phyloP scores from a whole-genome alignment of 257 asterid genomes.

The Solanum acaule region DNA sequence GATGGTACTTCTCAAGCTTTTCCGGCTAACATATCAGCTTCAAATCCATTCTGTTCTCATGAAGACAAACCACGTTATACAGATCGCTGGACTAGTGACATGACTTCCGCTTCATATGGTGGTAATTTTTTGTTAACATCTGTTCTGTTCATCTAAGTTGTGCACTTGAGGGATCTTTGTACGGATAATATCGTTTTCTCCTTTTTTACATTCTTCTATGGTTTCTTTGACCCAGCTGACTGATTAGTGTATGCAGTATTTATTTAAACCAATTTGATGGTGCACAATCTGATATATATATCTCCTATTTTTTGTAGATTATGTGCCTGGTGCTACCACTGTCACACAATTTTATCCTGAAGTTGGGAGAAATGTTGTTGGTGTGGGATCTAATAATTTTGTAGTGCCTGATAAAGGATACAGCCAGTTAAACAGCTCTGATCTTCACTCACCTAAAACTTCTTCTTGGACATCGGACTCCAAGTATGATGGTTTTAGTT shows the following conservation, averaged over 20 bases:
- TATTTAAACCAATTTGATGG: background rate
- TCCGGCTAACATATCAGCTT: conserved; percentile 22
- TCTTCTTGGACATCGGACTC: conserved; percentile 39
- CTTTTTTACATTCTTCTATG: background rate
- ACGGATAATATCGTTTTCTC: background rate
- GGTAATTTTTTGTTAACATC: conserved; percentile 29
- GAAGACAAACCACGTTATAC: conserved; percentile 28
- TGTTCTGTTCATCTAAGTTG: background rate
- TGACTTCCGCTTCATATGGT: conserved; percentile 30
- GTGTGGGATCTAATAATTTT: conserved; percentile 9
- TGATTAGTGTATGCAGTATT: background rate
- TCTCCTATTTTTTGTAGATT: conserved; percentile 17
- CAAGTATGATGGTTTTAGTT: conserved; percentile 27
- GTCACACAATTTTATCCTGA: conserved; percentile 20
- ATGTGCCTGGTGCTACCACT: conserved; percentile 25
- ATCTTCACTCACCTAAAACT: conserved; percentile 19
- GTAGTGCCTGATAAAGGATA: conserved; percentile 33
- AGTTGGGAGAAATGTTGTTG: conserved; percentile 20
- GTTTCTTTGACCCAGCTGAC: background rate
- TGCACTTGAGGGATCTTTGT: background rate
- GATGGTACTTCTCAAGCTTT: conserved; percentile 28
- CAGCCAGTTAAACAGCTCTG: conserved; percentile 26
- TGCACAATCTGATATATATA: conserved; percentile 1
- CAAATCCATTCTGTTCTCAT: conserved; percentile 21
- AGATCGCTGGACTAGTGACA: conserved; percentile 21